These are phyloP conservation scores for Tuber calosporum DNA, from an alignment of 495 filamentous ascomycete species.

Conservation along the genomic window DNA sequence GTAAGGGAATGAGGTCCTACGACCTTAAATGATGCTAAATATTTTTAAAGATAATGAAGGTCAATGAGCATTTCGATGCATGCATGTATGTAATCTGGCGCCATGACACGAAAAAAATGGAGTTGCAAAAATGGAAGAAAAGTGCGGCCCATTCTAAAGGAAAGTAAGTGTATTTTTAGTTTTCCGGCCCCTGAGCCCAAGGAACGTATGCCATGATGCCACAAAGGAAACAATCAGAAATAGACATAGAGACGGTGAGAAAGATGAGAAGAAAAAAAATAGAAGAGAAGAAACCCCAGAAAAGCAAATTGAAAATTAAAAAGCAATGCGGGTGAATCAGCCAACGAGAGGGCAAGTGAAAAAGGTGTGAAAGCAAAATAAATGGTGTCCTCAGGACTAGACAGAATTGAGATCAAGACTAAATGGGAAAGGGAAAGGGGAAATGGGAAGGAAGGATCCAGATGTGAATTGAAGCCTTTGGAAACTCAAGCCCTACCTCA, in stretches of 20 bases:
- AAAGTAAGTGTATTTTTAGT: slow-evolving; percentile 1
- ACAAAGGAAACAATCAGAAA: neutral
- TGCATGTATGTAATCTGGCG: neutral
- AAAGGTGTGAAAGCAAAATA: neutral
- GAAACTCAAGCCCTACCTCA: slow-evolving; percentile 39
- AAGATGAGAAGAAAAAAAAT: neutral
- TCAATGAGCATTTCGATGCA: neutral
- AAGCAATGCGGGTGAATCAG: neutral
- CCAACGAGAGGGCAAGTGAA: neutral
- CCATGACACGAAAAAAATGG: neutral
- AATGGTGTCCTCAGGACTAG: neutral
- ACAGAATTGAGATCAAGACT: neutral
- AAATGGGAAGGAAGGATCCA: neutral
- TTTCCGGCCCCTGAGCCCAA: neutral
- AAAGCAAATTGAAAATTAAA: neutral
- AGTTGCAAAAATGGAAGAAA: neutral
- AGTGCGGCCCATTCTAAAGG: neutral
- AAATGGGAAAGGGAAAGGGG: neutral
- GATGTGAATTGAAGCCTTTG: neutral
- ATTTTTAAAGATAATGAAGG: neutral
- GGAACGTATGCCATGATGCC: slow-evolving; percentile 3
- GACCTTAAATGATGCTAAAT: neutral
- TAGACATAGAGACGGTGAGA: neutral
- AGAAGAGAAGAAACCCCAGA: neutral
- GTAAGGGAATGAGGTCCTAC: neutral